These are phyloP conservation scores for Clarireedia sp. DNA, from an alignment of 2,329 filamentous ascomycete species.

Conservation along the genomic window DNA sequence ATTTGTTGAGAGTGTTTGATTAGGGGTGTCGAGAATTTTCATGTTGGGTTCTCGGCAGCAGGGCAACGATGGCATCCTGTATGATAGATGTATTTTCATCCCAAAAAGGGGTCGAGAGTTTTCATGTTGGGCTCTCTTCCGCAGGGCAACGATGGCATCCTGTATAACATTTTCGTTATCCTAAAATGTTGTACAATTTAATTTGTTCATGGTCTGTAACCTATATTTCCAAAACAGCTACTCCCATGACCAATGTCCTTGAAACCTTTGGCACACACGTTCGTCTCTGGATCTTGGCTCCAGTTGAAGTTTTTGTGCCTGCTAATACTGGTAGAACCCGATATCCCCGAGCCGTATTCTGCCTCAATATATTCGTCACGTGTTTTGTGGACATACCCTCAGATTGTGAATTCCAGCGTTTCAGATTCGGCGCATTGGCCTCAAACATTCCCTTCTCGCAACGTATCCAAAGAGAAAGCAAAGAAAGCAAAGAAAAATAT, in stretches of 20 bases:
- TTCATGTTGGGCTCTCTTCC: slow-evolving; percentile 26
- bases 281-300: not conserved
- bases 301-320: too few relatives aligned
- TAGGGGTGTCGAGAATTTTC: slow-evolving; percentile 21
- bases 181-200: slow-evolving; percentile 4
- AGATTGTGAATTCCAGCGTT: slow-evolving; percentile 12
- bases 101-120: slow-evolving; percentile 22
- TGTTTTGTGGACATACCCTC: not conserved
- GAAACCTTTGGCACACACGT: not conserved
- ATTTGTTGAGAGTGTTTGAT: not conserved
- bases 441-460: slow-evolving; percentile 8
- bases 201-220: not conserved
- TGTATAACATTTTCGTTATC: slow-evolving; percentile 15
- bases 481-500: not conserved
- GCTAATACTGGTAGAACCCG: not conserved
- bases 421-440: slow-evolving; percentile 19
- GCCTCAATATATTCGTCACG: not conserved
- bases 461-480: slow-evolving; percentile 5
- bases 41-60: slow-evolving; percentile 23
- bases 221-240: not conserved
- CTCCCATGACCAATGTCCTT: not conserved
- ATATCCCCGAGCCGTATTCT: not conserved
- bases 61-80: slow-evolving; percentile 28
- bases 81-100: slow-evolving; percentile 12
- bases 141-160: slow-evolving; percentile 28